Conservation (phyloP, 2,329 filamentous ascomycete genomes). For the Colletotrichum sp. region DNA sequence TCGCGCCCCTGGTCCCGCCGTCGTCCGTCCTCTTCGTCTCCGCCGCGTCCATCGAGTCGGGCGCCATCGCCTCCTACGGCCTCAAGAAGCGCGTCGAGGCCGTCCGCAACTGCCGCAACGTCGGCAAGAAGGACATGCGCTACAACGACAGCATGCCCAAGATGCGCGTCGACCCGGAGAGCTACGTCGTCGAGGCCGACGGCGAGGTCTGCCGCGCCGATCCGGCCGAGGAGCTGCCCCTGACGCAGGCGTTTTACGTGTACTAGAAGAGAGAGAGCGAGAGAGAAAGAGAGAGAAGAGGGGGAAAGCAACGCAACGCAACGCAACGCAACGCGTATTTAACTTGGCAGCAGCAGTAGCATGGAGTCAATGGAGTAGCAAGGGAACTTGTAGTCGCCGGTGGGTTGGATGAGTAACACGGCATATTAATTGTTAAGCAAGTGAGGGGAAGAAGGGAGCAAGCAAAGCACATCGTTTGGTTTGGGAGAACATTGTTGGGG, state of each 20-base stretch:
- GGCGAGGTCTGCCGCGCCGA: constrained; percentile 76
- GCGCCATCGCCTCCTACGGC: constrained; percentile 73
- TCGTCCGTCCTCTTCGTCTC: constrained; percentile 87
- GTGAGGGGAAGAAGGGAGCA: not conserved
- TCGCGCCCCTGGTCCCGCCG: constrained; percentile 73
- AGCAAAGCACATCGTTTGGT: not conserved
- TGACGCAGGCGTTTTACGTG: constrained; percentile 80
- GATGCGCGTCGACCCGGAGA: constrained; percentile 93
- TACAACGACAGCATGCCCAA: constrained; percentile 82
- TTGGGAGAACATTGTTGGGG: not conserved
- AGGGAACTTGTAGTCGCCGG: not conserved
- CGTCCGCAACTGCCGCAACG: constrained; percentile 75
- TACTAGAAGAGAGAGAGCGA: constrained; percentile 53
- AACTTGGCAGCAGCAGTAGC: not conserved
- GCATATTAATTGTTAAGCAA: not conserved
- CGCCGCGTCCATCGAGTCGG: constrained; percentile 69
- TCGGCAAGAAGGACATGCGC: constrained; percentile 89
- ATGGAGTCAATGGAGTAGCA: not conserved
- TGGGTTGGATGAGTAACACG: not conserved
- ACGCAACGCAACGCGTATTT: not conserved
- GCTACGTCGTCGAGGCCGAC: constrained; percentile 87
- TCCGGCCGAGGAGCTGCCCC: constrained; percentile 72
- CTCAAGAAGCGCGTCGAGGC: constrained; percentile 82
- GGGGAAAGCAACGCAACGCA: not conserved
- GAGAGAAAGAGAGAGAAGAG: too few relatives aligned